Base-by-base conservation (phyloP, 2,329 filamentous ascomycete genomes). In the Fusarium sp. region DNA sequence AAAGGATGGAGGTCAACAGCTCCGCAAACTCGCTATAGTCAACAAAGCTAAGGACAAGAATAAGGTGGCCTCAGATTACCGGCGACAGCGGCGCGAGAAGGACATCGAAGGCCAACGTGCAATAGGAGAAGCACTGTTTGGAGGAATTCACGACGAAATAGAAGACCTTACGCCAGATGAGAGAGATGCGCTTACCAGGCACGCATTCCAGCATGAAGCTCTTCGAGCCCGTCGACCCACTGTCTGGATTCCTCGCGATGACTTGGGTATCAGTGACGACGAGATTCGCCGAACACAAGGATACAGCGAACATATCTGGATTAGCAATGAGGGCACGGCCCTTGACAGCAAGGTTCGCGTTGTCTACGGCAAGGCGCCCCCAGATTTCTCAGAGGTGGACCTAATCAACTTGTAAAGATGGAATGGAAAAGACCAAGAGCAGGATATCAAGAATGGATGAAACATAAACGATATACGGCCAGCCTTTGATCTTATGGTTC, bases 81-180 rank as follows among this genome's bases (percentile, higher is more conserved):
- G 87, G 24, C 77, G 78, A 21, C 70, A 82, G 28, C 85, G 85
- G 57, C 84, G 84, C 6, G 80, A 82, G 65, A 85, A 84, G 62
- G 92, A 94, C 71, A 80, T 93, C 3, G 92, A 96, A 78, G 88
- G 89, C 1, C 92, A 95, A 79, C 87, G 83, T 34, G 86, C 88
- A 3, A 91, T 95, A 26, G 92, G 92, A 8, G 91, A 94, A 49
- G 92, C 94, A 4, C 85, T 98, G 4, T 99, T 94, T 78, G 91
- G 93, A 22, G 92, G 92, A 6, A 92, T 94, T 73, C 91, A 95
- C 70, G 95, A 98, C 75, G 94, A 97, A 82, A 91, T 99, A 67
- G 95, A 98, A 78, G 96, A 99, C 76, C 84, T 99, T 49, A 96
- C 93, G 2, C 93, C 94, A 0, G 93, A 95, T 19, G 94, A 98